Conservation (phyloP, 192 early-diverging fungal genomes). For the Coemansia sp. region DNA sequence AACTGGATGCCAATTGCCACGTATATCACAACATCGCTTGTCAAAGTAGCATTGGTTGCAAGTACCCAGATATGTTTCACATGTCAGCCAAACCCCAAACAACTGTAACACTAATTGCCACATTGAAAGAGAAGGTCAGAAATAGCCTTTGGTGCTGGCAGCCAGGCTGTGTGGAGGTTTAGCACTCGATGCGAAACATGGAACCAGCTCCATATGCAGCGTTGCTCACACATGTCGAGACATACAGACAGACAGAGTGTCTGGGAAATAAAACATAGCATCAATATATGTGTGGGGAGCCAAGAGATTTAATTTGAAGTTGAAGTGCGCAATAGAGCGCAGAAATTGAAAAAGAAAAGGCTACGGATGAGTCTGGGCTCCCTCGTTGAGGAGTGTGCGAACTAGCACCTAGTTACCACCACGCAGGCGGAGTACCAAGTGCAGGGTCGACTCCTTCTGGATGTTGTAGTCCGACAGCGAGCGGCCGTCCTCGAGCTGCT, state of each 20-base stretch:
- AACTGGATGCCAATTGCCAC: background rate
- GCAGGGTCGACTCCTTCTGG: slow-evolving; percentile 98
- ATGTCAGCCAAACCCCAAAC: background rate
- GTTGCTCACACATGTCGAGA: background rate
- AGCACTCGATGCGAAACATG: background rate
- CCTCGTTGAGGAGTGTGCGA: background rate
- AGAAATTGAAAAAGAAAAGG: background rate
- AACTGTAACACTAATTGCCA: background rate
- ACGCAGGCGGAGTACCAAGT: slow-evolving; percentile 90
- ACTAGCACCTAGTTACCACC: slow-evolving; percentile 64
- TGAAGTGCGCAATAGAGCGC: background rate
- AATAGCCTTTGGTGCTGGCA: background rate
- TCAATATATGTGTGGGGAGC: background rate
- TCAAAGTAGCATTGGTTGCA: background rate
- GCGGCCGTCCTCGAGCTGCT: slow-evolving; percentile 99
- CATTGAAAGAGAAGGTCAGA: background rate
- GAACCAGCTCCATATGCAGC: too few species aligned
- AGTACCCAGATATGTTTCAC: background rate
- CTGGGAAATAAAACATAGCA: too few species aligned
- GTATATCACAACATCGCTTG: background rate
- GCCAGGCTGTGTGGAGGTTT: background rate
- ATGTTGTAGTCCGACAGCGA: slow-evolving; percentile 99
- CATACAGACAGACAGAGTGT: too few species aligned
- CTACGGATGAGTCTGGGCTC: background rate
- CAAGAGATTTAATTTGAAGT: slow-evolving; percentile 6